Evolutionary conservation across 768 basidiomycete species (phyloP).

Genomic region (Rickenella mellea): DNA sequence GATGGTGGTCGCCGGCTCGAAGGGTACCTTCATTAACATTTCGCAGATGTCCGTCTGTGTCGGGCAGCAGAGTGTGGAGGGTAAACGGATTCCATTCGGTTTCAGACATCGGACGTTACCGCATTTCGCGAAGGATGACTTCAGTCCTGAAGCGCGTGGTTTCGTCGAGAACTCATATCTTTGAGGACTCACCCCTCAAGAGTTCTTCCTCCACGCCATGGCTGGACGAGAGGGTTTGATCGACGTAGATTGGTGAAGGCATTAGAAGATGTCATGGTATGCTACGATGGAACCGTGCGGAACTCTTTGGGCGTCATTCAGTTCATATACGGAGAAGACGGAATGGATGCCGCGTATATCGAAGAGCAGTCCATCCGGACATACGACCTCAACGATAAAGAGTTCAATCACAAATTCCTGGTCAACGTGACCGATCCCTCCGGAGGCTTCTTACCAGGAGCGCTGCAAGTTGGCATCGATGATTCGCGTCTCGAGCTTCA

Average conservation of each 20-base stretch:
- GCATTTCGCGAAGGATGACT: constrained; percentile 98
- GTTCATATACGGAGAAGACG: constrained; percentile 96
- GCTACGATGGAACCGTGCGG: constrained; percentile 95
- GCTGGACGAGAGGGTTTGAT: constrained; percentile 98
- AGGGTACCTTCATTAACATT: constrained; percentile 99
- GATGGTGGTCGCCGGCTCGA: constrained; percentile 99
- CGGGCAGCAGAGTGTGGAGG: constrained; percentile 96
- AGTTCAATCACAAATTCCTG: constrained; percentile 89
- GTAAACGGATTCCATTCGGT: constrained; percentile 95
- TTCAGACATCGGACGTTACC: constrained; percentile 95
- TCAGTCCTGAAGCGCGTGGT: constrained; percentile 93
- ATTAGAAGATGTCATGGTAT: constrained; percentile 93
- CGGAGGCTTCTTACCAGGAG: constrained; percentile 71
- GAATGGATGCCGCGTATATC: constrained; percentile 97
- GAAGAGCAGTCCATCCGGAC: constrained; percentile 93
- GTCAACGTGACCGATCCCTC: constrained; percentile 85
- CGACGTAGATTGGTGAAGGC: constrained; percentile 98
- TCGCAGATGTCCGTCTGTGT: constrained; percentile 99
- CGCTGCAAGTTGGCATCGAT: constrained; percentile 81
- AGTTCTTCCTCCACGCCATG: constrained; percentile 99
- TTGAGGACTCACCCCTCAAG: constrained; percentile 91
- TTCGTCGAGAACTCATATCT: constrained; percentile 99
- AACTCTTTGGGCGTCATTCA: constrained; percentile 95
- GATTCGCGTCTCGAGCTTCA: constrained; percentile 80
- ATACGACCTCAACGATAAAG: constrained; percentile 67